These are phyloP conservation scores for Corynespora cassiicola DNA, from an alignment of 2,329 filamentous ascomycete species.

Conservation along the genomic window DNA sequence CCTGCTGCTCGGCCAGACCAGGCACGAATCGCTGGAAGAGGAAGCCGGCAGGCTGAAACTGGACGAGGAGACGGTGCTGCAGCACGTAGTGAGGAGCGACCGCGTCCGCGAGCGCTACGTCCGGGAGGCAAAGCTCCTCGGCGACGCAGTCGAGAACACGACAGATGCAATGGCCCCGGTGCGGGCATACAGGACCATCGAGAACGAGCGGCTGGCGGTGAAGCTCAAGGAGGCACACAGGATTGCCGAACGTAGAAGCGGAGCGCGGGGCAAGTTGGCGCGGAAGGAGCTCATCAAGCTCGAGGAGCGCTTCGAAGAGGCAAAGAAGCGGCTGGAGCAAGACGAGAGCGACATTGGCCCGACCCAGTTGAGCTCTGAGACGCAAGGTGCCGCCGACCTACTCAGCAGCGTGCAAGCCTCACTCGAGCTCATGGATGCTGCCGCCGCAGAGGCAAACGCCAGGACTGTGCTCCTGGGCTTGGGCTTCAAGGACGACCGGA, in stretches of 20 bases:
- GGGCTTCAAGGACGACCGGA: slow-evolving; percentile 70
- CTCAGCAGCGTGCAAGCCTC: slow-evolving; percentile 72
- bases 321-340: slow-evolving; percentile 58
- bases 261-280: slow-evolving; percentile 75
- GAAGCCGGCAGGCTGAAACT: slow-evolving; percentile 35
- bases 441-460: slow-evolving; percentile 70
- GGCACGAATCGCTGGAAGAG: slow-evolving; percentile 32
- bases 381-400: slow-evolving; percentile 72
- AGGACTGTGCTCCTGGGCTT: slow-evolving; percentile 68
- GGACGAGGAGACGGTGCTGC: slow-evolving; percentile 60
- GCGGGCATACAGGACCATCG: slow-evolving; percentile 66
- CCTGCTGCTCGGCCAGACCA: slow-evolving; percentile 44
- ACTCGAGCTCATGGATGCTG: slow-evolving; percentile 66
- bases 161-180: slow-evolving; percentile 65
- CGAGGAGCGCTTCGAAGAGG: slow-evolving; percentile 71
- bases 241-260: slow-evolving; percentile 75
- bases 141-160: slow-evolving; percentile 64
- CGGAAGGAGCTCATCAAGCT: slow-evolving; percentile 75
- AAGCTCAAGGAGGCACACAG: slow-evolving; percentile 74
- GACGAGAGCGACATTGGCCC: slow-evolving; percentile 63
- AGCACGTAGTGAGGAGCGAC: slow-evolving; percentile 68
- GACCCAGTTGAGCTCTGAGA: slow-evolving; percentile 67
- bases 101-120: slow-evolving; percentile 61
- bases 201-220: slow-evolving; percentile 67
- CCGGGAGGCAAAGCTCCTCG: slow-evolving; percentile 67